These are phyloP conservation scores for Globisporangium solare DNA, from an alignment of 352 stramenopile species.

Conservation along the genomic window DNA sequence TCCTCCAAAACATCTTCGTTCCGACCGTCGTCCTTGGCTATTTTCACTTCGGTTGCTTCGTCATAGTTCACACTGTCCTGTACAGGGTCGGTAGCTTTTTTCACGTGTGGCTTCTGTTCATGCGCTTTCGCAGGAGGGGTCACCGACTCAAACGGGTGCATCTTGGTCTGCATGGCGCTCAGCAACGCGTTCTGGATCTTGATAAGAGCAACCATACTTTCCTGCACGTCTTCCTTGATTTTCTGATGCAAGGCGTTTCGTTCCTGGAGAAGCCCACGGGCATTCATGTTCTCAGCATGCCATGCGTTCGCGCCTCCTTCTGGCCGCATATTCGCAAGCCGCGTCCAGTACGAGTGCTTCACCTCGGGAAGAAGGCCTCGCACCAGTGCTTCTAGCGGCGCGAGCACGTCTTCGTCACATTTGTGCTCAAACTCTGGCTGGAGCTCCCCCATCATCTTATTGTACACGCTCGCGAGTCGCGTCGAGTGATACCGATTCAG, in stretches of 20 bases:
- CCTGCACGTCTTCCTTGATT: slow-evolving; percentile 42
- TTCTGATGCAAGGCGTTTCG: slow-evolving; percentile 38
- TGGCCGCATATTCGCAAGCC: slow-evolving; percentile 24
- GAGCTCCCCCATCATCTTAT: slow-evolving; percentile 27
- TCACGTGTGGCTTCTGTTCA: background rate
- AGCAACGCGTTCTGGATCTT: slow-evolving; percentile 45
- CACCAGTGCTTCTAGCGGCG: slow-evolving; percentile 35
- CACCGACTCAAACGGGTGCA: slow-evolving; percentile 28
- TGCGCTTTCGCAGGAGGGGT: background rate
- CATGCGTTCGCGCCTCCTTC: slow-evolving; percentile 2
- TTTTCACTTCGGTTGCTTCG: background rate
- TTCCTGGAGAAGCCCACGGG: slow-evolving; percentile 47
- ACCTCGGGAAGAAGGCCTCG: slow-evolving; percentile 58
- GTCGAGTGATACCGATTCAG: slow-evolving; percentile 13
- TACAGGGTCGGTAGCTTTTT: background rate
- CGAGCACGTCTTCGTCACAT: slow-evolving; percentile 41
- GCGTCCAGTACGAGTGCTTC: slow-evolving; percentile 76
- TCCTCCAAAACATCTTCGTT: too few species aligned
- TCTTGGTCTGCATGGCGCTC: slow-evolving; percentile 24
- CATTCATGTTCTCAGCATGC: slow-evolving; percentile 19
- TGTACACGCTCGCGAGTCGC: slow-evolving; percentile 25
- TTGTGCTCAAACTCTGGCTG: slow-evolving; percentile 36
- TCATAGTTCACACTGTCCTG: background rate
- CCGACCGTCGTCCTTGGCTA: background rate
- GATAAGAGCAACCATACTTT: slow-evolving; percentile 46